Evolutionary conservation across 257 asterid genomes (phyloP).

Genomic region (Salvia splendens): DNA sequence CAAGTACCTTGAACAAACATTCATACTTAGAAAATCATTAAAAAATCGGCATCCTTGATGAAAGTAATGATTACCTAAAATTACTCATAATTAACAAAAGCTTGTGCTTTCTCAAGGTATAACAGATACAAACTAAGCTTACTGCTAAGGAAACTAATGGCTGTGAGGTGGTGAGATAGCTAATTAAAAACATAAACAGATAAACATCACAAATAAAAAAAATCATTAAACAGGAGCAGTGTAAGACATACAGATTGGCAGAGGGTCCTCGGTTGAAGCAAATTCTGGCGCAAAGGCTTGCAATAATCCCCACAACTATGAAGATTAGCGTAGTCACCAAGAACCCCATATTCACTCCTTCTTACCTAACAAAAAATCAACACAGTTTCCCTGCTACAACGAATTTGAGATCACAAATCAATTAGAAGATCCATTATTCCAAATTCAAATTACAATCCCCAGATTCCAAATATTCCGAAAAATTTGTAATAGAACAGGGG

Average conservation of each 20-base stretch:
- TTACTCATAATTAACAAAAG: background rate
- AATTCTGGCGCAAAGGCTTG: constrained; percentile 64
- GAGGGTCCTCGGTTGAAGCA: constrained; percentile 94
- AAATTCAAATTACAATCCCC: background rate
- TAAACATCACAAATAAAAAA: background rate
- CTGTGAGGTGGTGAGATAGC: background rate
- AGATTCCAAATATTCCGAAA: constrained; percentile 3
- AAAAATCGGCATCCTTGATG: constrained; percentile 2
- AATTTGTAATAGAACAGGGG: background rate
- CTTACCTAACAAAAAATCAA: constrained; percentile 2
- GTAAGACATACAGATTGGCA: constrained; percentile 70
- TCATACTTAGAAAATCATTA: constrained; percentile 4
- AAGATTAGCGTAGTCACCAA: constrained; percentile 70
- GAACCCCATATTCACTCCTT: constrained; percentile 64
- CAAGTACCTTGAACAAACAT: background rate
- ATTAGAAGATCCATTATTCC: constrained; percentile 23
- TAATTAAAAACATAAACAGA: background rate
- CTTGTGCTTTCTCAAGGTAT: background rate
- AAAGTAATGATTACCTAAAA: background rate
- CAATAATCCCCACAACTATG: constrained; percentile 71
- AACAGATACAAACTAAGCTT: background rate
- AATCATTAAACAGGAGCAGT: background rate
- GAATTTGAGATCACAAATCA: constrained; percentile 28
- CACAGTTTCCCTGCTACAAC: constrained; percentile 28
- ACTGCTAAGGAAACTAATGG: constrained; percentile 1